A percentile compares a stretch with the other conserved stretches of the same genome.
Evolutionary conservation across 768 basidiomycete species (phyloP).

Genomic region (Calocera viscosa): DNA sequence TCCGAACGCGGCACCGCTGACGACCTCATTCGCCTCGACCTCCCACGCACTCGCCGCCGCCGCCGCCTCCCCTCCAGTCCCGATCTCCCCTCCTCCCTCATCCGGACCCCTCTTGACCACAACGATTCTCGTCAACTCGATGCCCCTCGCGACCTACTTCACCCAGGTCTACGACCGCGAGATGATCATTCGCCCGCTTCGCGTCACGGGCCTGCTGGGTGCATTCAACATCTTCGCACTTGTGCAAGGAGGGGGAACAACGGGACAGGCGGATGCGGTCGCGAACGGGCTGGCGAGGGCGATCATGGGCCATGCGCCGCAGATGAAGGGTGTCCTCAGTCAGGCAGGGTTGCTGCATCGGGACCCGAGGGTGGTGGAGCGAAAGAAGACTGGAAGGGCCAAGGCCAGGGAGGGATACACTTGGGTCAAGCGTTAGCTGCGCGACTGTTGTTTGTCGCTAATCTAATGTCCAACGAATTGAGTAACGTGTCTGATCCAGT

Average conservation of each 20-base stretch:
- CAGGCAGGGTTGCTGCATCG: conserved; percentile 71
- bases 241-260: conserved; percentile 76
- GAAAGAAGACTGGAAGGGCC: conserved; percentile 87
- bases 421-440: conserved; percentile 84
- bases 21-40: too few relatives aligned
- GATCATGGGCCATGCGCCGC: conserved; percentile 56
- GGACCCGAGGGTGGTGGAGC: conserved; percentile 95
- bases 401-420: conserved; percentile 90
- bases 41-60: too few relatives aligned
- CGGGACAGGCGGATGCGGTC: conserved; percentile 83
- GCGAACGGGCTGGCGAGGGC: conserved; percentile 66
- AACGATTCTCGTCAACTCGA: conserved; percentile 73
- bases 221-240: conserved; percentile 66
- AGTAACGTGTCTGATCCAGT: too few relatives aligned
- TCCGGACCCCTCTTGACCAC: conserved; percentile 31
- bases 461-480: too few relatives aligned
- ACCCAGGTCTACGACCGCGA: conserved; percentile 62
- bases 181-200: conserved; percentile 67
- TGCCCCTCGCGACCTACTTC: conserved; percentile 71
- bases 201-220: conserved; percentile 68
- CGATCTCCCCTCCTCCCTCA: conserved; percentile 25
- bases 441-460: too few relatives aligned
- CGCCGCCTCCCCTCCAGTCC: too few relatives aligned
- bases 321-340: conserved; percentile 49
- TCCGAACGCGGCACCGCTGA: conserved; percentile 13